A percentile compares a stretch with the other conserved stretches of the same genome.
These are phyloP conservation scores for Aspergillus ochraceoroseus DNA, from an alignment of 2,329 filamentous ascomycete genomes.

Conservation along the genomic window DNA sequence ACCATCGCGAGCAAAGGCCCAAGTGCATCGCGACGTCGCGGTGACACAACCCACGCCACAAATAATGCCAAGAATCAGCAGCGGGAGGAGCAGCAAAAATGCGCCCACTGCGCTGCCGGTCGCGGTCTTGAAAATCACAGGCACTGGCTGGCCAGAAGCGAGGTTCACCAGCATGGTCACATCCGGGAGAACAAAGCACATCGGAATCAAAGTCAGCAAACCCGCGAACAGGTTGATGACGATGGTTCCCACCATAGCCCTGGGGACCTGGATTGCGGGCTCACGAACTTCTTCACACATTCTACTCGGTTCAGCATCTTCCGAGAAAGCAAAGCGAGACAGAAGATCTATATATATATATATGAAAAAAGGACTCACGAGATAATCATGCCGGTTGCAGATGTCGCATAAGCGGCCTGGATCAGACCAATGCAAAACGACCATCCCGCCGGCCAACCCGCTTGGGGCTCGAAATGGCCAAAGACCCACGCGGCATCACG, in stretches of 20 bases:
- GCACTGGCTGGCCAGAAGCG: constrained; percentile 70
- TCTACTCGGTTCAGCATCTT: neutral
- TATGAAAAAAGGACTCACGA: constrained; percentile 28
- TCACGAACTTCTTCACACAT: constrained; percentile 71
- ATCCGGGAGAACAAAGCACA: constrained; percentile 70
- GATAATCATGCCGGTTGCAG: constrained; percentile 65
- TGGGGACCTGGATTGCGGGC: constrained; percentile 63
- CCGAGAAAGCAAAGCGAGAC: too few species aligned
- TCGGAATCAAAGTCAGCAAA: constrained; percentile 63
- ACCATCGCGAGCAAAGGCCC: constrained; percentile 71
- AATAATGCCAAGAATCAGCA: constrained; percentile 67
- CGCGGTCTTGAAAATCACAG: constrained; percentile 67
- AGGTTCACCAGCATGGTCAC: constrained; percentile 59
- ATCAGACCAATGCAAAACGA: constrained; percentile 69
- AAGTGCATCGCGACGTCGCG: constrained; percentile 68
- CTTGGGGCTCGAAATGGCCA: constrained; percentile 4
- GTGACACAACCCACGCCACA: constrained; percentile 70
- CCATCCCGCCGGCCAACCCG: constrained; percentile 57
- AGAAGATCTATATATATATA: too few species aligned
- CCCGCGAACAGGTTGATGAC: constrained; percentile 63
- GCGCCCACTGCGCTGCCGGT: constrained; percentile 68
- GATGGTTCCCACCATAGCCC: constrained; percentile 65
- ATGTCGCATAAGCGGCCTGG: constrained; percentile 52
- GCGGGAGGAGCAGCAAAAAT: constrained; percentile 63
- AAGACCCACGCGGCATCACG: constrained; percentile 57